Conservation (phyloP, 108 stramenopile species). For the Skeletonema grethae region DNA sequence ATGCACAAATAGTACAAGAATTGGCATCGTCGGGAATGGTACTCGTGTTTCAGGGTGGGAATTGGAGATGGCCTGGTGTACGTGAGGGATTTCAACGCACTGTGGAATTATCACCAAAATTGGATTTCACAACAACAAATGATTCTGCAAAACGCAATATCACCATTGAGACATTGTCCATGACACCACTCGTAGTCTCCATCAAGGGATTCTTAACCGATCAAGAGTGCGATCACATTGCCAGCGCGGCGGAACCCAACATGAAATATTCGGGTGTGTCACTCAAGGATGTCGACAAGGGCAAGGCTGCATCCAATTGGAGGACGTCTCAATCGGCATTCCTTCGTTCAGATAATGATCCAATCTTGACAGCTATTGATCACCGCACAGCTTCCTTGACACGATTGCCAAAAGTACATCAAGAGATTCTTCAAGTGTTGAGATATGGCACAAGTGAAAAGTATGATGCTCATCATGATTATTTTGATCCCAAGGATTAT, state of each 20-base stretch:
- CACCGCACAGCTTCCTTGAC: constrained; percentile 67
- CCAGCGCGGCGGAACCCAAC: constrained; percentile 55
- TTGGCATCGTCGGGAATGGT: constrained; percentile 53
- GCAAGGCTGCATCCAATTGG: constrained; percentile 85
- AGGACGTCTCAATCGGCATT: constrained; percentile 85
- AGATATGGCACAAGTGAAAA: constrained; percentile 69
- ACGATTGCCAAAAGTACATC: constrained; percentile 62
- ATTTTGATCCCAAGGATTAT: constrained; percentile 64
- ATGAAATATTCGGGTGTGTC: constrained; percentile 77
- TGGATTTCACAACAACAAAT: not conserved
- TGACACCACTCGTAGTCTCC: constrained; percentile 66
- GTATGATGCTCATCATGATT: constrained; percentile 84
- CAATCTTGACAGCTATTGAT: constrained; percentile 59
- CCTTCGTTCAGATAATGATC: constrained; percentile 41
- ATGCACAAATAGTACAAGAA: constrained; percentile 21
- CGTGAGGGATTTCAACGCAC: constrained; percentile 57
- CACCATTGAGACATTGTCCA: constrained; percentile 55
- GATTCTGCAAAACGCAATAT: constrained; percentile 26
- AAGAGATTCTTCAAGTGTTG: constrained; percentile 79
- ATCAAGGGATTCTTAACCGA: constrained; percentile 71
- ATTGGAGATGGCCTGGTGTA: constrained; percentile 79
- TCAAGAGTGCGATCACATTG: constrained; percentile 82
- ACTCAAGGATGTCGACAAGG: constrained; percentile 85
- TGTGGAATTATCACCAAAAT: constrained; percentile 28
- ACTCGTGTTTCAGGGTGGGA: constrained; percentile 62